A percentile compares a stretch with the other conserved stretches of the same genome.
Evolutionary conservation across 129 eudicot species (phyloP).

Genomic region (Saussurea involucrata): DNA sequence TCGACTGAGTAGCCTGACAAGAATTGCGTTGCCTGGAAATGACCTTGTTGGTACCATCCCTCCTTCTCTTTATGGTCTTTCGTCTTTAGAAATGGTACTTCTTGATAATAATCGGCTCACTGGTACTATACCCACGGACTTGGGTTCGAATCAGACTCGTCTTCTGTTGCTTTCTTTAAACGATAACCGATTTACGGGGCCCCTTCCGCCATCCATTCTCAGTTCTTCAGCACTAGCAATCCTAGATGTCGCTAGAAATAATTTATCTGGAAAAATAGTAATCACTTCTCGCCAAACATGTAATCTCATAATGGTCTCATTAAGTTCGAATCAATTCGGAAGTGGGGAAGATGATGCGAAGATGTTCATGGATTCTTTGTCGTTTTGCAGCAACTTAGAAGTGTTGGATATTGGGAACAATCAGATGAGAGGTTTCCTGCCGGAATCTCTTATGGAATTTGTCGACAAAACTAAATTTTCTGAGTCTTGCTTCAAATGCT

Average conservation of each 20-base stretch:
- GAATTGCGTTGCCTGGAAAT: slow-evolving; percentile 13
- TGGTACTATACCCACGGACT: slow-evolving; percentile 16
- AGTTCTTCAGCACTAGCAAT: slow-evolving; percentile 3
- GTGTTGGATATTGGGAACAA: slow-evolving; percentile 15
- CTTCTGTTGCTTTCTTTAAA: slow-evolving; percentile 7
- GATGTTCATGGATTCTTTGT: slow-evolving; percentile 15
- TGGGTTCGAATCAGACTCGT: slow-evolving; percentile 3
- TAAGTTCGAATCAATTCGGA: slow-evolving; percentile 23
- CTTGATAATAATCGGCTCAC: slow-evolving; percentile 18
- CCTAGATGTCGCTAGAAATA: slow-evolving; percentile 21
- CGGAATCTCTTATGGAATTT: slow-evolving; percentile 31
- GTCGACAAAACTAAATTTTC: slow-evolving; percentile 3
- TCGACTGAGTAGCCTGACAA: background rate
- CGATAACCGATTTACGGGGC: slow-evolving; percentile 20
- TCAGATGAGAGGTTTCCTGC: slow-evolving; percentile 24
- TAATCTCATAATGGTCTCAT: background rate
- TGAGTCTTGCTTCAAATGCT: background rate
- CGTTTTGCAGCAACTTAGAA: slow-evolving; percentile 16
- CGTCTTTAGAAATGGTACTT: slow-evolving; percentile 18
- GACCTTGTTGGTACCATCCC: slow-evolving; percentile 31
- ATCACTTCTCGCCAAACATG: slow-evolving; percentile 5
- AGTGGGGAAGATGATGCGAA: slow-evolving; percentile 33
- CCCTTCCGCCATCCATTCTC: slow-evolving; percentile 18
- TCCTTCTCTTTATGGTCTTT: slow-evolving; percentile 20
- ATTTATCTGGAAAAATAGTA: slow-evolving; percentile 32